Evolutionary conservation across 192 early-diverging fungal species (phyloP), one percentile per base, ranked within the genome.

Genomic region (Backusella tarrabulga): DNA sequence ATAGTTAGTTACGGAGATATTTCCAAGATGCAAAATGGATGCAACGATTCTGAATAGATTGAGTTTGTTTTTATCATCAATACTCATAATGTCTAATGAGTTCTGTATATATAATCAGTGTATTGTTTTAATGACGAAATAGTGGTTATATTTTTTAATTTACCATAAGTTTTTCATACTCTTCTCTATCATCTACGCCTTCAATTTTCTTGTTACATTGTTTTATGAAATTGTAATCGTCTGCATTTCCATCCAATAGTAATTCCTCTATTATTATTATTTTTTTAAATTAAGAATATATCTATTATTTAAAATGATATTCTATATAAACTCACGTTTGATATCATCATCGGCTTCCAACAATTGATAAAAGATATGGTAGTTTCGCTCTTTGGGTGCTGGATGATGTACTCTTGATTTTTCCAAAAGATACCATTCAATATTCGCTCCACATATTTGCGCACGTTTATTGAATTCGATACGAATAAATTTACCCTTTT

Each of bases 321-420:
- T 40, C 11, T 11, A 40, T 40, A 42, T 6, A n/a, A 32, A 63
- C 81, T 35, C 86, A 93, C 91, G 79, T 81, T 94, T 95, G 21
- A 93, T 77, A 41, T 87, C 76, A 7, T 88, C 77, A 15, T 93
- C 96, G 19, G 95, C 96, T 77, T 93, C 95, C 82, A 99, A 84
- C n/a, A 99, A 84, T 84, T 99, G 98, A 85, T 99, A 99, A 83
- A 98, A 99, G 26, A 99, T 88, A 79, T 99, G 98, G 77, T 97
- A 99, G 81, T 96, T 98, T 79, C 98, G 86, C 84, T 99, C 98
- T 63, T 94, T 93, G 12, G 90, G 78, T 4, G 95, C 93, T 83
- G 97, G 98, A 77, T 92, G 93, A 14, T 97, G 97, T 1, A 99
- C 96, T 40, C 98, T 88, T 15, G 97, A 97, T 83, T 98, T 99